Conservation (phyloP, 1,284 basidiomycete species). For the Jaminaea rosea region DNA sequence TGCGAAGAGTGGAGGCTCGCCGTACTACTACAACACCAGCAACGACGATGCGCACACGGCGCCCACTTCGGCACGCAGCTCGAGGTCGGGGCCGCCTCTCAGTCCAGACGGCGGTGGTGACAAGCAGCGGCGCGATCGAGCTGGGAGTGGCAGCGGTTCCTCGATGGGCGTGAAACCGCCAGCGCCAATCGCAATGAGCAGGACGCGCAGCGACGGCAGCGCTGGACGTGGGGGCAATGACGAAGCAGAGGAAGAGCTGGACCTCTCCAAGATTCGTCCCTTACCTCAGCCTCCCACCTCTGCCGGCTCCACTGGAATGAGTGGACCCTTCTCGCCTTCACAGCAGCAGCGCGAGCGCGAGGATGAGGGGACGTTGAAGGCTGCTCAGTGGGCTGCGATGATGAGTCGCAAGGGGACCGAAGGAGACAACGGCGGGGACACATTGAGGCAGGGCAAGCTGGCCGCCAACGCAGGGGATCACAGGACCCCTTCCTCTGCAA, state of each 20-base stretch:
- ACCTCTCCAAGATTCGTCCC: conserved; percentile 28
- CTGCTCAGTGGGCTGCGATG: conserved; percentile 23
- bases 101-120: conserved; percentile 5
- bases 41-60: conserved; percentile 29
- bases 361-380: conserved; percentile 29
- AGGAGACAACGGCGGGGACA: conserved; percentile 11
- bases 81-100: conserved; percentile 23
- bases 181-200: no score
- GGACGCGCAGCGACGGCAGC: no score
- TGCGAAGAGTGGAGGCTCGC: no score
- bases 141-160: no score
- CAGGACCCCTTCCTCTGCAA: no score
- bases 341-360: conserved; percentile 5
- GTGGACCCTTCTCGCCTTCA: no score
- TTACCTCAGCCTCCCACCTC: conserved; percentile 19
- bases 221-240: no score
- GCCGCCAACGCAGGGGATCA: conserved; percentile 8
- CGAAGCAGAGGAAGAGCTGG: conserved; percentile 27
- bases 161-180: no score
- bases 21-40: no score
- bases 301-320: no score
- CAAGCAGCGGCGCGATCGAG: not conserved
- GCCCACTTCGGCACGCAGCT: conserved; percentile 35
- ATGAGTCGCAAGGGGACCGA: conserved; percentile 14
- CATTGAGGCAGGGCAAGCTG: no score